These are phyloP conservation scores for Tagetes erecta DNA, from an alignment of 129 eudicot genomes.

Conservation along the genomic window DNA sequence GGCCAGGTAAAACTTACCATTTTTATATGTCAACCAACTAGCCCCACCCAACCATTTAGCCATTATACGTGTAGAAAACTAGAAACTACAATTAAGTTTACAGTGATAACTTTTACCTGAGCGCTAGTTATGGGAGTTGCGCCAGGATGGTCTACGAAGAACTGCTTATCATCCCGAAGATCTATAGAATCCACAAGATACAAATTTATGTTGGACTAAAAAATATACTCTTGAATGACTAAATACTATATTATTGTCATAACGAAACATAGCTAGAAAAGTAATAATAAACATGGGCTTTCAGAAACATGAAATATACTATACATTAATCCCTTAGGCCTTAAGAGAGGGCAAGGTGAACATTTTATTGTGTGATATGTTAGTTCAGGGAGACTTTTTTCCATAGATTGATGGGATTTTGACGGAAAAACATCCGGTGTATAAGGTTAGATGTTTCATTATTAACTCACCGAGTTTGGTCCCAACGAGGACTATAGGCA, in stretches of 20 bases:
- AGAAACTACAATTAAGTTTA: background rate
- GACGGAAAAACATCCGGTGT: background rate
- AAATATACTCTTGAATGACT: constrained; percentile 4
- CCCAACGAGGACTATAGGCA: constrained; percentile 95
- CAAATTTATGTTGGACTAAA: constrained; percentile 17
- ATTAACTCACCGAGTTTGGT: constrained; percentile 89
- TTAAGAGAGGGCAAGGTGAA: background rate
- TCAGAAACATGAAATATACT: background rate
- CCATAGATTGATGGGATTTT: background rate
- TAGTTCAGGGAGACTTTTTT: background rate
- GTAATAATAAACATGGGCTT: constrained; percentile 7
- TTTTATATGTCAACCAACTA: background rate
- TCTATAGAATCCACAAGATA: constrained; percentile 40
- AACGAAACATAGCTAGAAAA: constrained; percentile 12
- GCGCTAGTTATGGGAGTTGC: constrained; percentile 66
- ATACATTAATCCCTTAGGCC: background rate
- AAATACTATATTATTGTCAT: constrained; percentile 9
- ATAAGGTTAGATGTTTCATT: background rate
- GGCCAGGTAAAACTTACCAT: background rate
- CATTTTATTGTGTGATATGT: background rate
- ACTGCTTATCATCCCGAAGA: constrained; percentile 93
- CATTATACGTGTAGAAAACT: constrained; percentile 1
- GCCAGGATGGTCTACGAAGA: constrained; percentile 75
- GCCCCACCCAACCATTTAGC: background rate
- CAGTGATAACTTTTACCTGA: constrained; percentile 49